A percentile compares a stretch with the other conserved stretches of the same genome.
Conservation (phyloP, 345 rosid genomes). For the Corchorus capsularis region DNA sequence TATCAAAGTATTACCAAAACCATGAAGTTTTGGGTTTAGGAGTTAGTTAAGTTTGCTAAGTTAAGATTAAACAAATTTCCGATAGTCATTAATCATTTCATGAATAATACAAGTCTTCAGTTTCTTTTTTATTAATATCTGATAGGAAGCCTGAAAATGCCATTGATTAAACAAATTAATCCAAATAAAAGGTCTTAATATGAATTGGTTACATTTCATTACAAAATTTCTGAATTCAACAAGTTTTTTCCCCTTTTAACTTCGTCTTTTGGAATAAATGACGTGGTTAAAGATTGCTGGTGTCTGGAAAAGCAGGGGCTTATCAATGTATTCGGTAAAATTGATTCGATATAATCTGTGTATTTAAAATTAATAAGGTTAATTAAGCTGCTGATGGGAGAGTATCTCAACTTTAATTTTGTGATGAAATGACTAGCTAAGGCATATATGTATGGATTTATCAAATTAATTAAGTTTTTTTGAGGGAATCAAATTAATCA, state of each 20-base stretch:
- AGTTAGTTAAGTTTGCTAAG: too few relatives aligned
- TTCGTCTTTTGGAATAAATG: slow-evolving; percentile 31
- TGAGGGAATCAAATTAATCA: too few relatives aligned
- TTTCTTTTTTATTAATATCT: too few relatives aligned
- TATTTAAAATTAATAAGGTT: background rate
- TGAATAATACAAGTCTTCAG: too few relatives aligned
- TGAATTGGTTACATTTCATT: background rate
- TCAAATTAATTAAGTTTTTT: background rate
- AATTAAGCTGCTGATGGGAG: background rate
- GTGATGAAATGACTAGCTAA: slow-evolving; percentile 19
- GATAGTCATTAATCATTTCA: too few relatives aligned
- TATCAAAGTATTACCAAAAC: too few relatives aligned
- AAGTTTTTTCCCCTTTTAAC: background rate
- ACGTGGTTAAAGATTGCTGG: slow-evolving; percentile 21
- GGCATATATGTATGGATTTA: background rate
- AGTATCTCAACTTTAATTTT: slow-evolving; percentile 20
- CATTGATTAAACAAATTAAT: too few relatives aligned
- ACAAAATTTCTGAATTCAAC: background rate
- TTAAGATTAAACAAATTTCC: too few relatives aligned
- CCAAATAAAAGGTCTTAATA: background rate
- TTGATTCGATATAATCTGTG: slow-evolving; percentile 31
- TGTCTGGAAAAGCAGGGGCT: slow-evolving; percentile 38
- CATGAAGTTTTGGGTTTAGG: too few relatives aligned
- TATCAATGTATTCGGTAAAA: slow-evolving; percentile 26
- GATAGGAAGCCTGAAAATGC: too few relatives aligned